These are phyloP conservation scores for Linnemannia hyalina DNA, from an alignment of 192 early-diverging fungal species.

Conservation along the genomic window DNA sequence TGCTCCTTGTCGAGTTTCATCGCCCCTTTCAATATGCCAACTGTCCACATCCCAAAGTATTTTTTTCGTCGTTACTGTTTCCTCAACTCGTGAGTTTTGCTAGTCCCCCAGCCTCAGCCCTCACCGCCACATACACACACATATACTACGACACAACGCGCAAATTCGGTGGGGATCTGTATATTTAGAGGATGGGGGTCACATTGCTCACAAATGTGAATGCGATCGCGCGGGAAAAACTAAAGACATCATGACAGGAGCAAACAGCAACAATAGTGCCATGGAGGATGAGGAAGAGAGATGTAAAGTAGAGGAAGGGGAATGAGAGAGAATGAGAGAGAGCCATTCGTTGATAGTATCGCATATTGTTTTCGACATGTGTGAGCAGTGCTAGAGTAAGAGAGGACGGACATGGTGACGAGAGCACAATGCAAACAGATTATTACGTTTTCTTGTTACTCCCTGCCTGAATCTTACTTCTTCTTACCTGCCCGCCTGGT, in stretches of 20 bases:
- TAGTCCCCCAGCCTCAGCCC: neutral
- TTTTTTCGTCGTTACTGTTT: neutral
- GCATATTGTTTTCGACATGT: neutral
- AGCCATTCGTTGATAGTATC: neutral
- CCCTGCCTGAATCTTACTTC: neutral
- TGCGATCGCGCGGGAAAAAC: neutral
- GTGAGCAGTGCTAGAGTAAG: neutral
- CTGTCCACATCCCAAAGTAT: neutral
- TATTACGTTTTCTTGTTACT: neutral
- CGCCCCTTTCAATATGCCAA: neutral
- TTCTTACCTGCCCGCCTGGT: neutral
- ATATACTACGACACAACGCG: neutral
- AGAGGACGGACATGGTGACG: neutral
- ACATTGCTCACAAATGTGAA: neutral
- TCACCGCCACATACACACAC: conserved; percentile 1
- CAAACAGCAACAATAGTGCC: neutral
- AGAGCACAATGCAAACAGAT: neutral
- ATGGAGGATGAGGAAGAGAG: too few relatives aligned
- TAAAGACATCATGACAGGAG: neutral
- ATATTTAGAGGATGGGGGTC: neutral
- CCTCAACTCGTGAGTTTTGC: neutral
- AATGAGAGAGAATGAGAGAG: too few relatives aligned
- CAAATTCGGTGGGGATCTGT: neutral
- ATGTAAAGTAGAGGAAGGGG: too few relatives aligned
- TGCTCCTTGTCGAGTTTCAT: neutral